A percentile compares a stretch with the other conserved stretches of the same genome.
These are phyloP conservation scores for Hordeum pubiflorum DNA, from an alignment of 202 grass and related monocot genomes.

Conservation along the genomic window DNA sequence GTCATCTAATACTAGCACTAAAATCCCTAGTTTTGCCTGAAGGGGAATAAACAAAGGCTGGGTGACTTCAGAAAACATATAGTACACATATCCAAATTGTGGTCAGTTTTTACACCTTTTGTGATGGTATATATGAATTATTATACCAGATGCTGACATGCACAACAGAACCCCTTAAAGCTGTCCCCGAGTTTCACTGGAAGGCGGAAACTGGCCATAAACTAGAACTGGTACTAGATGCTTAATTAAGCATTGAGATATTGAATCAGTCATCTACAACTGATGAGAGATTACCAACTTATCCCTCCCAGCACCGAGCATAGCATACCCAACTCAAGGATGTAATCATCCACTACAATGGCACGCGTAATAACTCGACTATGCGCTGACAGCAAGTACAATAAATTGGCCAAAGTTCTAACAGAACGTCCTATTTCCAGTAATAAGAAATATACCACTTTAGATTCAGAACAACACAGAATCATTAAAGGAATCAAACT, in stretches of 20 bases:
- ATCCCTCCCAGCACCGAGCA: not conserved
- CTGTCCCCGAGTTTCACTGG: not conserved
- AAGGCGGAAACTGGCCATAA: not conserved
- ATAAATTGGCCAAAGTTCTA: not conserved
- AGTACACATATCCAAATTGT: constrained; percentile 3
- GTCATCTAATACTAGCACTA: not conserved
- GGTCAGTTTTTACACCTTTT: constrained; percentile 10
- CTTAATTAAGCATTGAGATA: not conserved
- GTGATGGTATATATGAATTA: not conserved
- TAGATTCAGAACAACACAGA: not conserved
- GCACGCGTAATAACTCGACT: not conserved
- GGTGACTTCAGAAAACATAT: constrained; percentile 9
- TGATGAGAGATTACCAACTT: not conserved
- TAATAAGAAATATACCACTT: not conserved
- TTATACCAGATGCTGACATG: not conserved
- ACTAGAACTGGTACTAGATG: constrained; percentile 6
- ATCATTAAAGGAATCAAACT: not conserved
- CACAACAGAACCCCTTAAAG: not conserved
- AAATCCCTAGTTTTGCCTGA: not conserved
- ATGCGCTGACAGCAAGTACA: not conserved
- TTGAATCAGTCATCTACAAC: not conserved
- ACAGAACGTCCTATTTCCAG: not conserved
- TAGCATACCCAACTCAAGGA: not conserved
- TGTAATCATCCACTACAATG: not conserved
- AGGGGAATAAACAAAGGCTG: not conserved